Evolutionary conservation across 2,329 filamentous ascomycete species (phyloP), one percentile per base, ranked within the genome.

Genomic region (Paracorniculantispora psalliotae): DNA sequence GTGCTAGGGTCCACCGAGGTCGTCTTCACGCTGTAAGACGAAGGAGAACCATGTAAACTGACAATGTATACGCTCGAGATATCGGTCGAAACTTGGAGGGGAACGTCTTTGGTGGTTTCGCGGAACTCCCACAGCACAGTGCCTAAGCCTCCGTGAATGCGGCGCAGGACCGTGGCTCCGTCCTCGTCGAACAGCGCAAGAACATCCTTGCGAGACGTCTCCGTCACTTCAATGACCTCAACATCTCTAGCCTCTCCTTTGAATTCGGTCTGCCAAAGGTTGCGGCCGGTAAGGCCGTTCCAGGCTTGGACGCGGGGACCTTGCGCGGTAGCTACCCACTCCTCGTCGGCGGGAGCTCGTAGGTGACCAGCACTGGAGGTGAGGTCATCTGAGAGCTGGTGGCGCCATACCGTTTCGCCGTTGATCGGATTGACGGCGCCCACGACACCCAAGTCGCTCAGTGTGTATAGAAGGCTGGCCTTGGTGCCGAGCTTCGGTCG

Each of bases 341-440:
- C 86, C 70, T 93, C 88, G 61, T 87, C 89, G 64, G 92, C 86
- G n/a, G 86, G 85, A n/a, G 89, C 85, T 63, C 89, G 81, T 65
- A 96, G 73, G 67, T 81, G 76, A n/a, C 81, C 79, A 44, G 73
- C 73, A 25, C 76, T 73, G 54, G 73, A 72, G 47, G 78, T 79
- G 35, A 75, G 65, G 50, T 79, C 78, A 33, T 77, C 77, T n/a
- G 81, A 75, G 48, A 96, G 73, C 56, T 84, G 77, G 68, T 97
- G 93, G 57, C 94, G 84, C 94, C 94, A 99, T 2, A 97, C 83
- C 17, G 97, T 70, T 2, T 84, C 81, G 19, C 94, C 93, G 69
- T 88, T 92, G 69, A 87, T 89, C 1, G 94, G 94, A 67, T 97
- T 96, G 49, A 97, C 82, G 1, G 93, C 93, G 51, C 91, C 94